Evolutionary conservation across 140 eudicot species (phyloP), one percentile per base, ranked within the genome.

Genomic region (Stevia rebaudiana): DNA sequence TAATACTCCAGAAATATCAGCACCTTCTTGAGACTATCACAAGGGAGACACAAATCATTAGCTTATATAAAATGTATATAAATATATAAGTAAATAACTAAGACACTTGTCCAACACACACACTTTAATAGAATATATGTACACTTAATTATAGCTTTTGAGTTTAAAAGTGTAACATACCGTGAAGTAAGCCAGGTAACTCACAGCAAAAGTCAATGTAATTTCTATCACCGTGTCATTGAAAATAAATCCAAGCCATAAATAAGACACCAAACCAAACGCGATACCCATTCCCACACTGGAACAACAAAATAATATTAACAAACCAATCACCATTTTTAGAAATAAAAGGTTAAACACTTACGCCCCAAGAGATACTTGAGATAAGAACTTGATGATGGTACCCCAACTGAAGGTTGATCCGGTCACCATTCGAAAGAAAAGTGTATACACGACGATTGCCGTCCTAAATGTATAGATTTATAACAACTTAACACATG

Each of bases 301-400:
- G 88, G 63, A 78, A 36, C 67, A 73, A 56, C 28, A 7, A 68
- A 61, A 61, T 31, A 59, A 39, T 17, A 52, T 71, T 48, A 67
- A 70, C 35, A 78, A 73, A 66, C 35, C 24, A 40, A 51, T 4
- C 7, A n/a, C 8, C 17, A 30, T 40, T 42, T 11, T 11, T 61
- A 11, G 17, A 25, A 30, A 46, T 8, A 39, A 3, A 81, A 71
- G 49, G 42, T 56, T 59, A 73, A 53, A 70, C 40, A 80, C 98
- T 30, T 85, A 92, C 98, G 98, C 98, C 71, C 98, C 98, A 75
- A 92, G 84, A 64, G 96, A 88, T 48, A 88, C 98, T 83, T 81
- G 74, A 9, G 74, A 61, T 63, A 92, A 74, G 66, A 81, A 92
- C 53, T 85, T 85, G 62, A 92, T 33, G 21, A 92, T 30, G 10